phyloP scores from a whole-genome alignment of 768 basidiomycete genomes.

The Russula vinacea region DNA sequence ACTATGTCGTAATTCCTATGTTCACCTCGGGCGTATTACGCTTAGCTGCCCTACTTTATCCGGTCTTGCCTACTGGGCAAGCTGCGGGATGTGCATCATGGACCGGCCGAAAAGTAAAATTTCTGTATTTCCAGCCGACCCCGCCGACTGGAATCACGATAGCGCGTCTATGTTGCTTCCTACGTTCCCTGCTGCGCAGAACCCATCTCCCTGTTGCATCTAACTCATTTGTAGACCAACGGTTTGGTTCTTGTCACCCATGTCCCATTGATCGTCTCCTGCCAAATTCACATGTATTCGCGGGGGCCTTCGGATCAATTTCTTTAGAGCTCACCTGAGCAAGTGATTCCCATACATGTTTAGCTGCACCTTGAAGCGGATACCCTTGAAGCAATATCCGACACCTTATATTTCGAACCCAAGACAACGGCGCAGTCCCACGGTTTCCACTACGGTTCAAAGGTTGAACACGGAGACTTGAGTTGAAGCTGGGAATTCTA shows the following conservation, averaged over 20 bases:
- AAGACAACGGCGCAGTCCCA: conserved; percentile 1
- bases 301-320: neutral
- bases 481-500: neutral
- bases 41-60: neutral
- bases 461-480: neutral
- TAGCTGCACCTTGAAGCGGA: neutral
- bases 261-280: neutral
- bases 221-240: neutral
- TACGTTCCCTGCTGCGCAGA: neutral
- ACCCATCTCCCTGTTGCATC: neutral
- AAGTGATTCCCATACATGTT: neutral
- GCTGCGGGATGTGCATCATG: too few species aligned
- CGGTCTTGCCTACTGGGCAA: neutral
- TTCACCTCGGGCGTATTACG: neutral
- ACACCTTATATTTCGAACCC: neutral
- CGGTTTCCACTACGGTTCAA: conserved; percentile 14
- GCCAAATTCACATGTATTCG: neutral
- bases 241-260: neutral
- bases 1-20: neutral
- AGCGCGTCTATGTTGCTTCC: neutral
- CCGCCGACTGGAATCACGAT: too few species aligned
- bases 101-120: neutral
- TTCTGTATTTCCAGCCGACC: neutral
- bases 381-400: neutral
- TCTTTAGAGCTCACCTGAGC: neutral